Evolutionary conservation across 805 yeast species (phyloP).

Genomic region (Metschnikowia cubensis): DNA sequence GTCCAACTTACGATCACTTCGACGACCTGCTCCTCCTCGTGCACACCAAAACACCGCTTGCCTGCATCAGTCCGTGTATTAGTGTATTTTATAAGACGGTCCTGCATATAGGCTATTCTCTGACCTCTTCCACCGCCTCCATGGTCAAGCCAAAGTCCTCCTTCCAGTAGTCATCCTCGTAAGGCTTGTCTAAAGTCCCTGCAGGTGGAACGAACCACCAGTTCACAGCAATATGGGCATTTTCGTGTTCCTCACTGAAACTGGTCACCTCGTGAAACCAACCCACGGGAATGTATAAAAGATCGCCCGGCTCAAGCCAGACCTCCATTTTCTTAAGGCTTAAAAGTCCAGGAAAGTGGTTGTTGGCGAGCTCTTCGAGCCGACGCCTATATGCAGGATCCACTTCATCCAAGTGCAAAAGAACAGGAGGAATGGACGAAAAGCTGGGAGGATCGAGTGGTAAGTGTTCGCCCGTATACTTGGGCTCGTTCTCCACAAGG

Average conservation of each 20-base stretch:
- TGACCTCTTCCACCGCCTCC: slow-evolving; percentile 17
- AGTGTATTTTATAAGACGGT: not conserved
- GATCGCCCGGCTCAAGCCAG: slow-evolving; percentile 55
- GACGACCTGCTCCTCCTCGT: too few species aligned
- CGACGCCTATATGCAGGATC: slow-evolving; percentile 16
- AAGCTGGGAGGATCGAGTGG: slow-evolving; percentile 64
- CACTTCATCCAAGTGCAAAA: slow-evolving; percentile 58
- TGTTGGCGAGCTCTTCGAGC: slow-evolving; percentile 35
- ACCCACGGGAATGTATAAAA: slow-evolving; percentile 70
- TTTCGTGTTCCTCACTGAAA: slow-evolving; percentile 36
- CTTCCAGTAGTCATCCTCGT: slow-evolving; percentile 51
- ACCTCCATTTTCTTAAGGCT: slow-evolving; percentile 42
- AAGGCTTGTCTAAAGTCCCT: slow-evolving; percentile 29
- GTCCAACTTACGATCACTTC: too few species aligned
- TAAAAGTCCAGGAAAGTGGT: slow-evolving; percentile 47
- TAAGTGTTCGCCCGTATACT: slow-evolving; percentile 1
- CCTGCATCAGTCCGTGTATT: too few species aligned
- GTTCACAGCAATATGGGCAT: slow-evolving; percentile 59
- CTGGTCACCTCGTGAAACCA: slow-evolving; percentile 84
- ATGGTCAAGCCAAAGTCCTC: slow-evolving; percentile 47
- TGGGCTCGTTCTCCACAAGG: slow-evolving; percentile 11
- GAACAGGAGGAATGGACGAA: slow-evolving; percentile 57
- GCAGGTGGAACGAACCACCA: slow-evolving; percentile 75
- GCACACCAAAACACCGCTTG: too few species aligned
- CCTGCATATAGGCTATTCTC: not conserved